Base-by-base conservation (phyloP, 1,284 basidiomycete species). In the Trichosporon coremiiforme region DNA sequence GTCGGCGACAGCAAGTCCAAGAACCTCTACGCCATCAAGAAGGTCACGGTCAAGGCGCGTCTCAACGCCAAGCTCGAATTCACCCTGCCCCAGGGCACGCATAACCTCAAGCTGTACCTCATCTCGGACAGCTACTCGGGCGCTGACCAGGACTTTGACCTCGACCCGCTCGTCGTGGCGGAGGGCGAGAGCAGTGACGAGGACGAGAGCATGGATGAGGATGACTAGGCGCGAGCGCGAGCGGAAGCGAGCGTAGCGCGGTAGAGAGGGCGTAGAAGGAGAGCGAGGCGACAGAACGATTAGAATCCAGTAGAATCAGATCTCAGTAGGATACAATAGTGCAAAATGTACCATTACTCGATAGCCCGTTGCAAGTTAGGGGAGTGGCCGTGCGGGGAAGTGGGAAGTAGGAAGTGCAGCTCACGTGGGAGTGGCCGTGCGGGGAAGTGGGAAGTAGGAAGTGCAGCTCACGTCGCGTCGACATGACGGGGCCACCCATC, bases 91-190 rank as follows among this genome's bases (percentile, higher is more conserved):
- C 89, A 94, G 82, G 96, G 96, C 45, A 86, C 85, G 55, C 93
- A 96, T 79, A 70, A 76, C 22, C 86, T 98, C 72, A 94, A 93
- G 83, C 84, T 98, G 55, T 97, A 93, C 79, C 89, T 97, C 71
- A 94, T 99, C 75, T 96, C 93, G 77, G 96, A 98, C 81, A 91
- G 90, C 68, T 97, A 95, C 81, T 86, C 91, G 36, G 93, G 92
- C 50, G 93, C 92, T 33, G 95, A 96, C 79, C 93, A 95, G 79
- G 93, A 94, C 80, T 90, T 96, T 80, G 88, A 88, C 67, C 80
- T 95, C 67, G 90, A 91, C 50, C 85, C 88, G 13, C 87, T 97
- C 74, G 89, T 90, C 36, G 93, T 96, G 62, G 92, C 90, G 0
- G 92, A 95, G 81, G 94, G 94, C 4, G 93, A 93, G 79, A 88